Percentiles rank a stretch among this genome's conserved stretches.
Evolutionary conservation across 768 basidiomycete genomes (phyloP).

Genomic region (Arthromyces matolae): DNA sequence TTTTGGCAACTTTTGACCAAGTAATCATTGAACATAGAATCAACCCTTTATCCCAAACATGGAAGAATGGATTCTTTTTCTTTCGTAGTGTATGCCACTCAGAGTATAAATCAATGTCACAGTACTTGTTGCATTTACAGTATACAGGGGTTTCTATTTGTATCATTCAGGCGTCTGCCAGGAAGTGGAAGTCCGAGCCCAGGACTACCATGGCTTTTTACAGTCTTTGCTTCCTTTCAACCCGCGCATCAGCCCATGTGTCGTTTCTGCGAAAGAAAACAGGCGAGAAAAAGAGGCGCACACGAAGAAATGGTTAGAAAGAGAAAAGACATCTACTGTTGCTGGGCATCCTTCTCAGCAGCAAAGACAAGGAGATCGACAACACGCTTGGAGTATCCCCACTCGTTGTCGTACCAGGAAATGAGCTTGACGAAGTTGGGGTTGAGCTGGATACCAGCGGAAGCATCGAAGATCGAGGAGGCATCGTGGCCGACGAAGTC

Average conservation of each 20-base stretch:
- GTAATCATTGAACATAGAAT: background rate
- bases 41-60: too few species aligned
- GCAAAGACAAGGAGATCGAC: conserved; percentile 83
- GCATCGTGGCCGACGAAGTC: conserved; percentile 80
- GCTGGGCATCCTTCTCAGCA: conserved; percentile 63
- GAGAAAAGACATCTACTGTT: conserved; percentile 17
- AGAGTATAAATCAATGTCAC: background rate
- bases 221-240: conserved; percentile 16
- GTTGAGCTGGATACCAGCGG: conserved; percentile 91
- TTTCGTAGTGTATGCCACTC: background rate
- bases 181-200: background rate
- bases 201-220: conserved; percentile 8
- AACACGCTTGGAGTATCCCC: conserved; percentile 91
- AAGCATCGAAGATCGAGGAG: conserved; percentile 92
- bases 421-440: conserved; percentile 94
- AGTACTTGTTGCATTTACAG: too few species aligned
- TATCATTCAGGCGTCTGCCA: conserved; percentile 6
- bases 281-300: conserved; percentile 3
- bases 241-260: conserved; percentile 8
- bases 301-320: background rate
- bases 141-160: too few species aligned
- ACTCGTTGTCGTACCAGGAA: conserved; percentile 94
- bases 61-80: background rate
- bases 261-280: conserved; percentile 8
- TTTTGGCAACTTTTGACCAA: background rate